Evolutionary conservation across 2,329 filamentous ascomycete genomes (phyloP), one percentile per base, ranked within the genome.

Genomic region (Botrytis fragariae): DNA sequence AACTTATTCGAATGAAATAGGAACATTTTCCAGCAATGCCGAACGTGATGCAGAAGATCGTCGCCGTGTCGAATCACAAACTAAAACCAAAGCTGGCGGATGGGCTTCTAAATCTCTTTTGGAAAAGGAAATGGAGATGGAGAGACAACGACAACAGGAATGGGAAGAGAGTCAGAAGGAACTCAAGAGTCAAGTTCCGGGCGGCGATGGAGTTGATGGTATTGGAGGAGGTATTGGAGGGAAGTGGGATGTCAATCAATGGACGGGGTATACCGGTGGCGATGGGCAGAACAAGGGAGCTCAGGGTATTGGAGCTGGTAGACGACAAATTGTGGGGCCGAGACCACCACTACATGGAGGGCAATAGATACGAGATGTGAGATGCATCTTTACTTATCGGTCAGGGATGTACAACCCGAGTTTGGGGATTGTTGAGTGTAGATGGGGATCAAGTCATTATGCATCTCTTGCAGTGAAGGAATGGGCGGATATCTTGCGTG

Each of bases 291-390:
- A 94, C 79, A 87, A 86, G 75, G 91, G 90, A 1, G 81, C 80
- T 4, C 85, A 89, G 75, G 91, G 91, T 3, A 92, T 91, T 74
- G 91, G 93, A 59, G 89, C 90, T 1, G 90, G 90, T 0, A 85
- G 91, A 80, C 87, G 93, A 80, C 92, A 93, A 84, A 94, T 95
- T 81, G 90, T 93, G n/a, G 93, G 93, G 18, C 92, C 92, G 0
- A 85, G 92, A 79, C 91, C 92, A 65, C 84, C 91, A 35, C 77
- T 62, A 44, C 51, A 62, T 25, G 29, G 39, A n/a, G 54, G 68
- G 9, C 35, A 35, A 62, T 70, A 45, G 16, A 60, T 63, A 29
- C 5, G 22, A 37, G 39, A 63, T 70, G 39, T 32, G 37, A 32
- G 48, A 10, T 57, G 35, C n/a, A 54, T 16, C 25, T 68, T 25